Evolutionary conservation across 495 filamentous ascomycete genomes (phyloP).

Genomic region (Penicillium mononematosum): DNA sequence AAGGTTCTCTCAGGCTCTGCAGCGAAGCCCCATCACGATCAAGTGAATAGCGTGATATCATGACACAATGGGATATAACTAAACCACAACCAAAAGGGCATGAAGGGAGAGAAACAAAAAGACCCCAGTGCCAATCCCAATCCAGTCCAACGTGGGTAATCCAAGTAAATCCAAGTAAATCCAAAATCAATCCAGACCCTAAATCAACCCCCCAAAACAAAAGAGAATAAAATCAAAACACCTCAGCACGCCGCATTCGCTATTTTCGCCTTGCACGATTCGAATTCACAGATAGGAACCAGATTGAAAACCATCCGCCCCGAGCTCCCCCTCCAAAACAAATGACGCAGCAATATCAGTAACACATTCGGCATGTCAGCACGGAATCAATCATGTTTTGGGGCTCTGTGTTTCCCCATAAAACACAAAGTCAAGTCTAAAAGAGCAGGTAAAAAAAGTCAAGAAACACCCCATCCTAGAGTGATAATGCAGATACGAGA

Average conservation of each 20-base stretch:
- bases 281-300: not conserved
- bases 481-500: constrained; percentile 28
- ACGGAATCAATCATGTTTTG: constrained; percentile 4
- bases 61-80: constrained; percentile 37
- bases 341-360: not conserved
- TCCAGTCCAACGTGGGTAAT: constrained; percentile 1
- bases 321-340: not conserved
- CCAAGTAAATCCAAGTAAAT: constrained; percentile 14
- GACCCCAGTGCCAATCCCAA: constrained; percentile 2
- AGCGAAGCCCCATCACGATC: constrained; percentile 17
- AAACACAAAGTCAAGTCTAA: constrained; percentile 19
- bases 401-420: not conserved
- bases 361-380: constrained; percentile 3
- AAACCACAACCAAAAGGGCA: constrained; percentile 17
- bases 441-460: constrained; percentile 10
- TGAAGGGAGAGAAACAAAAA: constrained; percentile 1
- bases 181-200: not conserved
- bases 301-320: not conserved
- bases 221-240: not conserved
- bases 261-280: constrained; percentile 1
- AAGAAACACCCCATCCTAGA: constrained; percentile 14
- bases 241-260: not conserved
- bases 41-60: constrained; percentile 29
- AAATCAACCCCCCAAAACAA: not conserved
- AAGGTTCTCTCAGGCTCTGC: not conserved